These are phyloP conservation scores for Starmerella lactis-condensi DNA, from an alignment of 805 yeast genomes.

Conservation along the genomic window DNA sequence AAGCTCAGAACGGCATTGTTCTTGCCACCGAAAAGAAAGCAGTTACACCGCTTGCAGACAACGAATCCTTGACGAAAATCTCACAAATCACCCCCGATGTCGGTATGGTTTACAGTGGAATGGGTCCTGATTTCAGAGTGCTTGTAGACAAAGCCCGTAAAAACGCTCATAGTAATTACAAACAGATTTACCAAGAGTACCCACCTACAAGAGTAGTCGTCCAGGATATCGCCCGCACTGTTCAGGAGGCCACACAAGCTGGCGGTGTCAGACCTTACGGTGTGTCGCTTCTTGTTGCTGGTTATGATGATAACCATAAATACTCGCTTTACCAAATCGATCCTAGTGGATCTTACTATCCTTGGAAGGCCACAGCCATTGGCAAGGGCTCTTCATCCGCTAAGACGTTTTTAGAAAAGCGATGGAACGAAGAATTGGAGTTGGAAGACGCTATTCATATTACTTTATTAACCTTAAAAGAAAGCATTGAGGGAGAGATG, in stretches of 20 bases:
- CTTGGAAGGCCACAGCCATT: constrained; percentile 99
- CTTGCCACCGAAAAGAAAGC: constrained; percentile 92
- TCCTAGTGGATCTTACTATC: constrained; percentile 93
- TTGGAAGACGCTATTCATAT: constrained; percentile 96
- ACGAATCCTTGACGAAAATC: constrained; percentile 60
- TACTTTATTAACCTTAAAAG: constrained; percentile 82
- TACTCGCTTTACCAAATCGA: constrained; percentile 89
- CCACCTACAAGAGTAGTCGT: constrained; percentile 92
- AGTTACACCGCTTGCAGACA: constrained; percentile 54
- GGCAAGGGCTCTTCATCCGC: constrained; percentile 95
- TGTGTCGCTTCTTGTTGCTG: constrained; percentile 83
- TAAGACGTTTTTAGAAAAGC: constrained; percentile 87
- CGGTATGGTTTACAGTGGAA: constrained; percentile 92
- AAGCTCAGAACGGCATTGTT: constrained; percentile 88
- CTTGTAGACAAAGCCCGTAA: constrained; percentile 85
- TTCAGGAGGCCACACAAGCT: constrained; percentile 97
- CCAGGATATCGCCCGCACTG: constrained; percentile 82
- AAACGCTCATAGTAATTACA: constrained; percentile 79
- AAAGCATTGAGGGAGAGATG: constrained; percentile 94
- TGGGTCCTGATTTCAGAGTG: constrained; percentile 98
- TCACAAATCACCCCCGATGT: constrained; percentile 80
- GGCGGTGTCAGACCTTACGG: constrained; percentile 99
- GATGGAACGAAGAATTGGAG: constrained; percentile 96
- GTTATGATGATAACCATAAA: constrained; percentile 61
- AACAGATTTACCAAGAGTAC: constrained; percentile 84